Percentiles rank a stretch among this genome's conserved stretches.
phyloP scores from a whole-genome alignment of 225 moss, liverwort and hornwort genomes.

The Rhytidiadelphus loreus region DNA sequence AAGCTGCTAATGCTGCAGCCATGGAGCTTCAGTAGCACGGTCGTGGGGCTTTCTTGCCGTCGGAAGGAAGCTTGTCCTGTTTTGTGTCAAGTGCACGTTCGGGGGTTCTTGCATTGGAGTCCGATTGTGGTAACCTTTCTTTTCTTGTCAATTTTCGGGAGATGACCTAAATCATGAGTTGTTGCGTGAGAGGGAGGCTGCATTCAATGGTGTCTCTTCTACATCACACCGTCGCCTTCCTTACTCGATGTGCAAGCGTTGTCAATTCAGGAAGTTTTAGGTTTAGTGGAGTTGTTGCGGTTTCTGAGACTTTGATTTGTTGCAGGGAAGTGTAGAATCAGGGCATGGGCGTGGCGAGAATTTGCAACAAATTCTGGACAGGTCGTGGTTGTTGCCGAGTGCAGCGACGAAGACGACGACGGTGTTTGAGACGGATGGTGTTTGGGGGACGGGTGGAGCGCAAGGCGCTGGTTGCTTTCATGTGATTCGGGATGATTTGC shows the following conservation, averaged over 20 bases:
- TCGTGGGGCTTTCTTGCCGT: background rate
- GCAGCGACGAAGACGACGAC: background rate
- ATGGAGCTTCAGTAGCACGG: background rate
- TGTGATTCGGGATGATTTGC: slow-evolving; percentile 35
- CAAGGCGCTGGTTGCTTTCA: slow-evolving; percentile 19
- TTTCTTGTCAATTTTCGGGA: background rate
- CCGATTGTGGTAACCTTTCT: background rate
- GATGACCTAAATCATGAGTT: background rate
- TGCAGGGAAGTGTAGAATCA: slow-evolving; percentile 7
- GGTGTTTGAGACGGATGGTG: background rate
- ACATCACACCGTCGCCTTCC: background rate
- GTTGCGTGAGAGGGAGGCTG: background rate
- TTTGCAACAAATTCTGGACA: slow-evolving; percentile 27
- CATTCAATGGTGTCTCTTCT: background rate
- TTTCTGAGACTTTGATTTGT: background rate
- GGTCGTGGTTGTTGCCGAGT: slow-evolving; percentile 12
- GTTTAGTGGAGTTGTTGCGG: background rate
- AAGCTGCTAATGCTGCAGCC: slow-evolving; percentile 5
- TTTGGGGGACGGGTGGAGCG: background rate
- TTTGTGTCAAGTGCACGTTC: background rate
- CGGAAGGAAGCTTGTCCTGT: background rate
- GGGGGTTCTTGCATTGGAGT: background rate
- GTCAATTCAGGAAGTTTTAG: background rate
- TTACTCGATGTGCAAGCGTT: background rate
- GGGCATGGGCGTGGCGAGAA: background rate